A percentile compares a stretch with the other conserved stretches of the same genome.
phyloP scores from a whole-genome alignment of 2,329 filamentous ascomycete genomes.

The Phyllachora maydis region DNA sequence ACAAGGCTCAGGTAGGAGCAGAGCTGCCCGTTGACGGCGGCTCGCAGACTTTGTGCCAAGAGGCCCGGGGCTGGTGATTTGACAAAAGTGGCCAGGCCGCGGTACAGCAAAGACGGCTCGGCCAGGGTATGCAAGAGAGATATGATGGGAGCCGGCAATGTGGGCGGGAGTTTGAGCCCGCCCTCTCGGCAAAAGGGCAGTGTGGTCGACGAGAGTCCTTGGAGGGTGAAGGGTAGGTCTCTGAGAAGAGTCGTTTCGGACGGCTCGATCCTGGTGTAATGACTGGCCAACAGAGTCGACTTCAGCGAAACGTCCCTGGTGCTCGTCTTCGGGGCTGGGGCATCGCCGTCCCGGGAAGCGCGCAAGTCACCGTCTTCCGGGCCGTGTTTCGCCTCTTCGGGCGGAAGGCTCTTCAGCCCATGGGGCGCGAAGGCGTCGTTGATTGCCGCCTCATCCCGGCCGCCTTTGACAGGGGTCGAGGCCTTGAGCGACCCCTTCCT shows the following conservation, averaged over 20 bases:
- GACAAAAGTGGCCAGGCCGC: slow-evolving; percentile 59
- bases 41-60: slow-evolving; percentile 78
- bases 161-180: slow-evolving; percentile 54
- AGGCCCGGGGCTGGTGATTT: slow-evolving; percentile 64
- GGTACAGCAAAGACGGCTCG: slow-evolving; percentile 85
- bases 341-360: too few species aligned
- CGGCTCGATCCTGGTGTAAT: slow-evolving; percentile 34
- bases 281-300: slow-evolving; percentile 33
- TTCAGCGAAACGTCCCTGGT: slow-evolving; percentile 33
- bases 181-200: slow-evolving; percentile 53
- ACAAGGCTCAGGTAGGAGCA: slow-evolving; percentile 80
- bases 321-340: slow-evolving; percentile 7
- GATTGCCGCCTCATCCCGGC: slow-evolving; percentile 24
- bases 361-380: too few species aligned
- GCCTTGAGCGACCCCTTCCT: too few species aligned
- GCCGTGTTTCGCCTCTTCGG: slow-evolving; percentile 16
- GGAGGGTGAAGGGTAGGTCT: slow-evolving; percentile 80
- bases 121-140: slow-evolving; percentile 77
- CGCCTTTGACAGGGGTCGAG: slow-evolving; percentile 9
- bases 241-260: slow-evolving; percentile 47
- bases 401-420: slow-evolving; percentile 23
- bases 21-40: slow-evolving; percentile 68
- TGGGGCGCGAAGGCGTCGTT: slow-evolving; percentile 32
- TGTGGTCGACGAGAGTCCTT: slow-evolving; percentile 76
- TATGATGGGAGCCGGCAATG: slow-evolving; percentile 64